Evolutionary conservation across 2,329 filamentous ascomycete species (phyloP), one percentile per base, ranked within the genome.

Genomic region (Ophiostoma ulmi): DNA sequence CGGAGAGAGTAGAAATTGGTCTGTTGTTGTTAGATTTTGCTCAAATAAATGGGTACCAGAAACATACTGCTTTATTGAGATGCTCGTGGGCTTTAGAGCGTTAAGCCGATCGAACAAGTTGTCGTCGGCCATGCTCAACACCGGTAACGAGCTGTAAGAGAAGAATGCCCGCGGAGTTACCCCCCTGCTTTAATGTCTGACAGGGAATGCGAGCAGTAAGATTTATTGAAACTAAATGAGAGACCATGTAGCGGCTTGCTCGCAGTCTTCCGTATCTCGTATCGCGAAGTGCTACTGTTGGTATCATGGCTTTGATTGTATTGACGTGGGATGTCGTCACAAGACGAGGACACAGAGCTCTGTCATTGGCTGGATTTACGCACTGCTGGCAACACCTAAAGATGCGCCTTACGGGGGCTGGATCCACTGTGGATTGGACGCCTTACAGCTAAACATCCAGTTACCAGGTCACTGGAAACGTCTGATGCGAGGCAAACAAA

Each of bases 51-150:
- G 14, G 5, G 5, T 5, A n/a, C 20, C 2, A 20, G n/a, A 7
- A 17, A 66, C 64, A 31, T 26, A 66, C 64, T 41, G 38, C 22
- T 20, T 48, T 2, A 67, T 31, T 22, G 75, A 76, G 69, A 82
- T 74, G 73, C 78, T 77, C 68, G 78, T 79, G 5, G 79, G 75
- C 76, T 83, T 81, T 52, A 88, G 78, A 11, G 86, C 86, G 69
- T 86, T 85, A 39, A 88, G 80, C 39, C 86, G 83, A 71, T 85
- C 83, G 31, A 87, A 78, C 35, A 88, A 78, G 26, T 81, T 82
- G 36, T 67, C 14, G 65, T 67, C 38, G 65, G 65, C 65, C 39
- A 63, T 63, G 22, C 13, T 35, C 58, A 35, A 63, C 44, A 5
- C 41, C 14, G 17, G 44, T 20, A n/a, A 31, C 31, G 20, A 7